Base-by-base conservation (phyloP, 106 monocot genomes). In the Platanthera guangdongensis region DNA sequence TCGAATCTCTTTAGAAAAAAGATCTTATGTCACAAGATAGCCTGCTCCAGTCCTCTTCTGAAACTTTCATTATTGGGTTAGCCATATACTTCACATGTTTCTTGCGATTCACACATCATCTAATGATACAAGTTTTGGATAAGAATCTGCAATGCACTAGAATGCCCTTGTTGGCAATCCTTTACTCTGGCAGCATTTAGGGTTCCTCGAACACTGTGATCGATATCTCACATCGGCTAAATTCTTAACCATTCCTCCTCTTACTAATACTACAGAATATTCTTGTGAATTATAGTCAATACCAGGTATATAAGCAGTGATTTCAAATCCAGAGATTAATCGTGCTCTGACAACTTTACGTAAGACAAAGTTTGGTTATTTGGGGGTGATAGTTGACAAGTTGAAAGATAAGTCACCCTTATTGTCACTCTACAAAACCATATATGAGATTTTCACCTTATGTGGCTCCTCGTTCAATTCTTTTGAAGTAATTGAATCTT, bases 121-220 rank as follows among this genome's bases (percentile, higher is more conserved):
- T 4, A 53, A 53, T 53, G 53, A 53, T 53, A 53, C 53, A 53
- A 53, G 53, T 53, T 5, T 53, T 53, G 6, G 53, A 53, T 53
- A 53, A 53, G 2, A 53, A 53, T 53, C 53, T 53, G 4, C 12
- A 53, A 53, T 5, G 14, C 53, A 53, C 53, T 67, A 77, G 67
- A 77, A 77, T 0, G 22, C 67, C 60, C 77, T 68, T 77, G 65
- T 77, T 68, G 77, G 50, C 0, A 2, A 68, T 77, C 77, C 67
- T 77, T 77, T 77, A 68, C 67, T 77, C 49, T 47, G n/a, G 63
- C 47, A 49, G 52, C 77, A 77, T 67, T 49, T 77, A 77, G 65
- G 18, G 48, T 77, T 68, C 6, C 67, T 77, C 77, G 7, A 67
- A 48, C 49, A 77, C 68, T 77, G 63, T 77, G 77, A 77, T 25